Percentiles rank a stretch among this genome's conserved stretches.
phyloP scores from a whole-genome alignment of 495 filamentous ascomycete species.

The Talaromyces liani region DNA sequence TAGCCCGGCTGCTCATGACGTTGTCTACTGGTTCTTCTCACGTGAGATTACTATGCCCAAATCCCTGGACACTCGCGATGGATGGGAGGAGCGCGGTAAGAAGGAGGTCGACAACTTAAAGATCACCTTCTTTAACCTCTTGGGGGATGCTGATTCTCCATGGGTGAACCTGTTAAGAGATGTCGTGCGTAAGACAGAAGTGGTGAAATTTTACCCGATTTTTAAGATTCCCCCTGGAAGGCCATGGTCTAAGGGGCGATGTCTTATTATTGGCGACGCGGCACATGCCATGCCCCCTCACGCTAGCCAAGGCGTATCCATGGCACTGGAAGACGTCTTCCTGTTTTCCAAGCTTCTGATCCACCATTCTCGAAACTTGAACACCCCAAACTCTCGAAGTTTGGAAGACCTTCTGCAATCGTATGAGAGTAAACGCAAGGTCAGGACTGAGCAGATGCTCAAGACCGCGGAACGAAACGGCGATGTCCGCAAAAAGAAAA shows the following conservation, averaged over 20 bases:
- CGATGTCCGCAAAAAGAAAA: too few relatives aligned
- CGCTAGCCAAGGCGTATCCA: conserved; percentile 36
- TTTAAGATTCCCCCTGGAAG: conserved; percentile 37
- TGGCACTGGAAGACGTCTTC: conserved; percentile 40
- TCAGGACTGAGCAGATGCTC: too few relatives aligned
- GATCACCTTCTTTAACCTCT: conserved; percentile 24
- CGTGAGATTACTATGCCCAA: conserved; percentile 19
- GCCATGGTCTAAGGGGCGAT: conserved; percentile 32
- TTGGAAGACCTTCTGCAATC: too few relatives aligned
- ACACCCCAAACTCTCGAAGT: too few relatives aligned
- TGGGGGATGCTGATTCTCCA: too few relatives aligned
- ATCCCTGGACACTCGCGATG: conserved; percentile 25
- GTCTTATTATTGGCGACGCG: conserved; percentile 30
- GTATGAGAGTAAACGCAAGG: too few relatives aligned
- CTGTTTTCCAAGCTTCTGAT: conserved; percentile 28
- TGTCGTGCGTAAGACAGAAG: too few relatives aligned
- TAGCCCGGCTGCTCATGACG: too few relatives aligned
- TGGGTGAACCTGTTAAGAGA: too few relatives aligned
- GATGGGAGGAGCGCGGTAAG: conserved; percentile 35
- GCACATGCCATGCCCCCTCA: conserved; percentile 41
- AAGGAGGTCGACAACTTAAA: conserved; percentile 29
- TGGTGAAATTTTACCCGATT: conserved; percentile 23
- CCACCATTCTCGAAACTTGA: too few relatives aligned
- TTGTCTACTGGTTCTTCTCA: background rate
- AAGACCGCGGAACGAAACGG: too few relatives aligned